Evolutionary conservation across 1,284 basidiomycete species (phyloP).

Genomic region (Cystobasidiaceae sp.): DNA sequence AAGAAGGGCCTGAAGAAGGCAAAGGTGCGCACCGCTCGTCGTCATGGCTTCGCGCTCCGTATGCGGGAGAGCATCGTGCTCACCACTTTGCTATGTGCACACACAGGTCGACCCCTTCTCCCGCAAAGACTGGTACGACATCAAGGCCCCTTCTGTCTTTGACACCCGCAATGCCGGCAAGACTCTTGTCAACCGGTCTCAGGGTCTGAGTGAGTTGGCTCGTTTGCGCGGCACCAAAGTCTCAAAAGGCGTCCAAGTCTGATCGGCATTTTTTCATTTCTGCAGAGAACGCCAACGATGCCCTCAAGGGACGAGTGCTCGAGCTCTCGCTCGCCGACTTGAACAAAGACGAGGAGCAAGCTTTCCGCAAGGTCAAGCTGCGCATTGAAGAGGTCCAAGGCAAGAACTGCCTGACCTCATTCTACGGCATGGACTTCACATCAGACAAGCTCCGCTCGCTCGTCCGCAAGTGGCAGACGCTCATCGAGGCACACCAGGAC

Average conservation of each 20-base stretch:
- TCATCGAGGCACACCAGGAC: slow-evolving; percentile 98
- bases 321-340: slow-evolving; percentile 97
- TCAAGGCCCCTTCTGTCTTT: slow-evolving; percentile 98
- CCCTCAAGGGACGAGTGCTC: slow-evolving; percentile 92
- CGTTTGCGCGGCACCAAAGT: not conserved
- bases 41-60: too few relatives aligned
- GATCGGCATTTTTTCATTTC: not conserved
- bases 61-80: too few relatives aligned
- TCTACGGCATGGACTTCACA: slow-evolving; percentile 99
- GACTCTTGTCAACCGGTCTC: slow-evolving; percentile 96
- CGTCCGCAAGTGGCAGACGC: slow-evolving; percentile 99
- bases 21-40: slow-evolving; percentile 57
- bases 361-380: slow-evolving; percentile 99
- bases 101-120: slow-evolving; percentile 89
- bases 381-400: slow-evolving; percentile 96
- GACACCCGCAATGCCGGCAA: slow-evolving; percentile 96
- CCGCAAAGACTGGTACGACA: slow-evolving; percentile 99
- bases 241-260: not conserved
- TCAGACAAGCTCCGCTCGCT: slow-evolving; percentile 99
- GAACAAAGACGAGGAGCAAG: slow-evolving; percentile 99
- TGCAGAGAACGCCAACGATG: slow-evolving; percentile 96
- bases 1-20: slow-evolving; percentile 98
- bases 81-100: too few relatives aligned
- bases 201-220: slow-evolving; percentile 85
- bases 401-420: slow-evolving; percentile 99